Evolutionary conservation across 176 grass and related monocot genomes (phyloP), one percentile per base, ranked within the genome.

Genomic region (Triticum turgidum): DNA sequence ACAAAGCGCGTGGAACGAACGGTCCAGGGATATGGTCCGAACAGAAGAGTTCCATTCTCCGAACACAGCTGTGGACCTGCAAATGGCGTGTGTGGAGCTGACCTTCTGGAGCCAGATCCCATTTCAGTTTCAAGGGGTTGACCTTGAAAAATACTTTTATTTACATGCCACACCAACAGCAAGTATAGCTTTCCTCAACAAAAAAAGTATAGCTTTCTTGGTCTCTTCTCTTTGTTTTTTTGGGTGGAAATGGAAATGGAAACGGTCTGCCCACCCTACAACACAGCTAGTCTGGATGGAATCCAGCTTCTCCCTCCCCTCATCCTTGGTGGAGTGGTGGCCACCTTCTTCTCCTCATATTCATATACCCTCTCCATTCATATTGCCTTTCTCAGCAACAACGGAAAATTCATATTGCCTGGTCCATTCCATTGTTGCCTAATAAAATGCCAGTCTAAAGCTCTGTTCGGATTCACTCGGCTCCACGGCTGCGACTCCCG

Each of bases 251-350:
- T 73, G 37, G 24, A 17, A 52, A 68, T 51, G 34, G 58, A 85
- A 54, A 3, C 0, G 49, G 78, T 77, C 61, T 74, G 39, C 12
- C 29, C 15, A 63, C 17, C 56, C 14, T 52, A 52, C 14, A 52
- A 52, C 9, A 59, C 65, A 54, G 51, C 39, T 9, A 29, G 84
- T 83, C 24, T 86, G 84, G 88, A 86, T 72, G 84, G 88, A 90
- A 90, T 86, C 84, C 32, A 25, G 13, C 7, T 1, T 33, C 5
- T 7, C n/a, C 42, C 38, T 73, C 35, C 24, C 37, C 37, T 12
- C 18, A 14, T 52, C 49, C 56, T 59, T 59, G 44, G 72, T 74
- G 72, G 42, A 75, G 41, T 47, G 72, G 22, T 74, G 41, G 71
- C 39, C 70, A 47, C 71, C 20, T 12, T 62, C 5, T 9, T 15